Evolutionary conservation across 2,329 filamentous ascomycete genomes (phyloP).

Genomic region (Coniochaeta prunicola): DNA sequence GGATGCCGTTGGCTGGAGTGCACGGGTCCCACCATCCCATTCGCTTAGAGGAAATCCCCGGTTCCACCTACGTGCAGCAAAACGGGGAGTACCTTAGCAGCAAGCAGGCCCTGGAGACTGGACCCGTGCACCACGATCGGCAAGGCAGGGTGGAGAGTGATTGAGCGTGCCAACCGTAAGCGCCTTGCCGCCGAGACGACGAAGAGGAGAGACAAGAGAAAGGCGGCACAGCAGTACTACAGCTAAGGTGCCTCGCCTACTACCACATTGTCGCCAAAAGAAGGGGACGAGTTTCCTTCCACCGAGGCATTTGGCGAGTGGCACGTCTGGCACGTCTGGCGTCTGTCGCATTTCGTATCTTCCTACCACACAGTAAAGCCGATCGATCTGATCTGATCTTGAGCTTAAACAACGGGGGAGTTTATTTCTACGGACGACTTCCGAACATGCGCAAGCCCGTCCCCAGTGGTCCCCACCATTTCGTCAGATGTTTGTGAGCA

Average conservation of each 20-base stretch:
- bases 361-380: neutral
- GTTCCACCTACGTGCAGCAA: neutral
- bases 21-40: neutral
- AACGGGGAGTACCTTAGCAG: too few relatives aligned
- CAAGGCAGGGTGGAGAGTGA: neutral
- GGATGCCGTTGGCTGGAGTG: neutral
- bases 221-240: neutral
- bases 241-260: too few relatives aligned
- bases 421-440: neutral
- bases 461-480: neutral
- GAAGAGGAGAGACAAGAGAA: neutral
- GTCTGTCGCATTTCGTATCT: neutral
- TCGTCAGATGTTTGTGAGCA: neutral
- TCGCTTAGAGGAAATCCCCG: neutral
- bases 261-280: neutral
- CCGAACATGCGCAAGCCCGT: neutral
- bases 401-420: neutral
- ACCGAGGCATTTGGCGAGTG: neutral
- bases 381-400: neutral
- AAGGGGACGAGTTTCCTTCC: neutral
- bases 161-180: constrained; percentile 1
- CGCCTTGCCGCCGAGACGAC: constrained; percentile 1
- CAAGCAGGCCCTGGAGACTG: too few relatives aligned
- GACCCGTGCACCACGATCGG: neutral
- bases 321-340: neutral